Conservation (phyloP, 2,329 filamentous ascomycete genomes). For the Nigrospora oryzae region DNA sequence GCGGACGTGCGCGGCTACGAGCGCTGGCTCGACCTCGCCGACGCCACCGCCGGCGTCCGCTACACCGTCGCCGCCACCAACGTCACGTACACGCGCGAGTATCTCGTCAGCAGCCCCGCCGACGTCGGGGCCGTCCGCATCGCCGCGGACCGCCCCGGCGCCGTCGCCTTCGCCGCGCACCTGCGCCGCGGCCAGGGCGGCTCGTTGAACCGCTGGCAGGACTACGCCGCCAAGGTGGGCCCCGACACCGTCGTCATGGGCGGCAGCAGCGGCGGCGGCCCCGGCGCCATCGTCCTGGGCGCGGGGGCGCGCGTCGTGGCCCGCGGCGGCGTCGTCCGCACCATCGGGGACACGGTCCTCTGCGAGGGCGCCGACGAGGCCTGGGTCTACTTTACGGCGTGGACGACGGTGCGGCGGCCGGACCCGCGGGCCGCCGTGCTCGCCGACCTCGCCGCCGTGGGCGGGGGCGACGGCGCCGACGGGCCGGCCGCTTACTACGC, state of each 20-base stretch:
- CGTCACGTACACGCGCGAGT: slow-evolving; percentile 18
- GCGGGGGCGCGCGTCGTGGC: not conserved
- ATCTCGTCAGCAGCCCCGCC: slow-evolving; percentile 24
- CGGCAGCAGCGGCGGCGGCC: not conserved
- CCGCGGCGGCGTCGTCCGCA: slow-evolving; percentile 10
- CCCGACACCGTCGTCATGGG: slow-evolving; percentile 7
- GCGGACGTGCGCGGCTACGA: slow-evolving; percentile 8
- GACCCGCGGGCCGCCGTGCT: slow-evolving; percentile 1
- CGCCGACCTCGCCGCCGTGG: too few relatives aligned
- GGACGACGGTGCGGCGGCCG: slow-evolving; percentile 10
- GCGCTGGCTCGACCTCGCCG: slow-evolving; percentile 21
- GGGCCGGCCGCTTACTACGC: too few relatives aligned
- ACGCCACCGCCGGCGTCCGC: slow-evolving; percentile 20
- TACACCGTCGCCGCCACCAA: slow-evolving; percentile 17
- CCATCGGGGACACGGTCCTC: slow-evolving; percentile 10
- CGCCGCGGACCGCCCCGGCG: not conserved
- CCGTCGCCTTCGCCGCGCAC: slow-evolving; percentile 1
- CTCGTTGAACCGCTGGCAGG: slow-evolving; percentile 5
- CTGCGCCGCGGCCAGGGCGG: slow-evolving; percentile 6
- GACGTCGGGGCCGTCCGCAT: slow-evolving; percentile 5
- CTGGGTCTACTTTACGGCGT: slow-evolving; percentile 11
- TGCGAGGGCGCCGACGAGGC: slow-evolving; percentile 11
- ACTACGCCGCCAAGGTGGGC: slow-evolving; percentile 7
- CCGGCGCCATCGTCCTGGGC: too few relatives aligned
- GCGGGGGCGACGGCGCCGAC: too few relatives aligned